Evolutionary conservation across 2,329 filamentous ascomycete species (phyloP).

Genomic region (Gnomoniopsis sp.): DNA sequence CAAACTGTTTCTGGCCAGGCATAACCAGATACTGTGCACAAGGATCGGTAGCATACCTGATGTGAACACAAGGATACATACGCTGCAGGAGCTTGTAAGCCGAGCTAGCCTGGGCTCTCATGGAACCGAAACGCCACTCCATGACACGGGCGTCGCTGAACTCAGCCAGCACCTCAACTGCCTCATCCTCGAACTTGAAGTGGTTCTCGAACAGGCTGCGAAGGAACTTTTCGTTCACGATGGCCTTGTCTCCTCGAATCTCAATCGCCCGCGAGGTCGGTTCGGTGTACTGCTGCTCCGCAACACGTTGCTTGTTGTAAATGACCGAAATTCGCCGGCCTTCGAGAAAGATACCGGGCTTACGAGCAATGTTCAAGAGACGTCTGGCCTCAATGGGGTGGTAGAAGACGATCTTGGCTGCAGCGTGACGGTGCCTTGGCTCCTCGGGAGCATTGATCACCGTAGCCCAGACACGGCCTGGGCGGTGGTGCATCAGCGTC

Average conservation of each 20-base stretch:
- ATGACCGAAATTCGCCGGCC: not conserved
- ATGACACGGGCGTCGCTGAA: not conserved
- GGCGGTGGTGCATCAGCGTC: not conserved
- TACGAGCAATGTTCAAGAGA: not conserved
- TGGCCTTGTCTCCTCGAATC: not conserved
- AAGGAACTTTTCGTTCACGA: conserved; percentile 1
- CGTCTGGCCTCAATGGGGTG: not conserved
- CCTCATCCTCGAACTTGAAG: conserved; percentile 6
- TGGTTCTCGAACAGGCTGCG: not conserved
- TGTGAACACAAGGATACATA: not conserved
- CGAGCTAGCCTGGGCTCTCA: conserved; percentile 4
- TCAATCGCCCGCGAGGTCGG: conserved; percentile 2
- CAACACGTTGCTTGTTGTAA: conserved; percentile 1
- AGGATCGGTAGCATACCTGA: not conserved
- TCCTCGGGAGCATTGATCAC: conserved; percentile 1
- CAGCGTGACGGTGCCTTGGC: not conserved
- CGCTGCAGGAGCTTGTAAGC: not conserved
- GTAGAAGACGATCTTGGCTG: conserved; percentile 18
- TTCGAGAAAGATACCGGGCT: not conserved
- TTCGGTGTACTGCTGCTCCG: not conserved
- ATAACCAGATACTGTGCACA: not conserved
- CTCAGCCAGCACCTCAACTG: not conserved
- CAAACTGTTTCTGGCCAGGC: not conserved
- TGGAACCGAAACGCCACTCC: conserved; percentile 12
- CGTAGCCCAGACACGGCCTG: conserved; percentile 5